Evolutionary conservation across 2,329 filamentous ascomycete species (phyloP).

Genomic region (Trematosphaeria pertusa): DNA sequence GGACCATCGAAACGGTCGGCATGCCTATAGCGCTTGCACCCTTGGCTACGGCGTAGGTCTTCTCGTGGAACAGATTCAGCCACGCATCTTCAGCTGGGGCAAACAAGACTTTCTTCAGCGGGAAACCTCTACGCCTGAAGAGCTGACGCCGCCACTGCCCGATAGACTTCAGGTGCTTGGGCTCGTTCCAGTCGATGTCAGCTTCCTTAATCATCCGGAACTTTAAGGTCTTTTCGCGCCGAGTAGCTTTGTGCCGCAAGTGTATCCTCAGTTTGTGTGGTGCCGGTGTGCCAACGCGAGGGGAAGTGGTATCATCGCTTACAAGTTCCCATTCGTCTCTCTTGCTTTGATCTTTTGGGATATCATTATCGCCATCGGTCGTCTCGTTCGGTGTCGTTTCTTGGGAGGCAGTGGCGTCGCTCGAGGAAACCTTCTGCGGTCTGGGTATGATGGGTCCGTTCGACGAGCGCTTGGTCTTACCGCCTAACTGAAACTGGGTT

Average conservation of each 20-base stretch:
- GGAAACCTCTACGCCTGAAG: slow-evolving; percentile 5
- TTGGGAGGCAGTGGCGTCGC: too few relatives aligned
- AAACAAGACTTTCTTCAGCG: slow-evolving; percentile 6
- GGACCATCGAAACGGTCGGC: background rate
- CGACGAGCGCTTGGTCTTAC: too few relatives aligned
- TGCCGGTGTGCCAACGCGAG: background rate
- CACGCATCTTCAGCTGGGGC: slow-evolving; percentile 21
- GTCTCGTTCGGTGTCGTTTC: too few relatives aligned
- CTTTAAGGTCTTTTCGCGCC: background rate
- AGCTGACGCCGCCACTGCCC: slow-evolving; percentile 8
- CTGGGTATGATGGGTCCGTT: too few relatives aligned
- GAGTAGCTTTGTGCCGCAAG: background rate
- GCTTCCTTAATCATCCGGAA: background rate
- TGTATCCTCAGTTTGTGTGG: slow-evolving; percentile 4
- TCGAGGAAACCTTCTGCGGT: too few relatives aligned
- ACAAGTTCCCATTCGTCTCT: slow-evolving; percentile 7
- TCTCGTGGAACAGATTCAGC: slow-evolving; percentile 18
- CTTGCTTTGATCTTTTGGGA: background rate
- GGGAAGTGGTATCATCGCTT: slow-evolving; percentile 1
- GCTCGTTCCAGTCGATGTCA: slow-evolving; percentile 11
- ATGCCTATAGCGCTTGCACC: slow-evolving; percentile 8
- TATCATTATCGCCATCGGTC: background rate
- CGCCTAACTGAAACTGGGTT: too few relatives aligned
- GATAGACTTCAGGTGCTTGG: slow-evolving; percentile 5
- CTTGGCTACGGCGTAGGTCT: slow-evolving; percentile 11